Conservation (phyloP, 768 basidiomycete species). For the Psilocybe sp. region DNA sequence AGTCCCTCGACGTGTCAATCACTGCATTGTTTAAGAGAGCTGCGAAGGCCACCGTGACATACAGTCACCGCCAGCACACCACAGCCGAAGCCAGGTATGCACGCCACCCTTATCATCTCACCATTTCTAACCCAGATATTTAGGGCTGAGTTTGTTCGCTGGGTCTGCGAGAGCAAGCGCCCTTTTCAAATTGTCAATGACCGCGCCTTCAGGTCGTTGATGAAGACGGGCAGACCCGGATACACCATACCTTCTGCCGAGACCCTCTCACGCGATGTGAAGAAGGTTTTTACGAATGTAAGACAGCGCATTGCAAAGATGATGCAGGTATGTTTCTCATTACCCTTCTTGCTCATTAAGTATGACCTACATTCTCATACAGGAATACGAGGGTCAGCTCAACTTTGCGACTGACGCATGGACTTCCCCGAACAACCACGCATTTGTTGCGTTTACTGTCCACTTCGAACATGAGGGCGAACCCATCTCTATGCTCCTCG, state of each 20-base stretch:
- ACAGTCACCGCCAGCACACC: constrained; percentile 24
- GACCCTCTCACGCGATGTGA: constrained; percentile 8
- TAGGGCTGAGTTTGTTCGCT: constrained; percentile 27
- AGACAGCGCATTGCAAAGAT: constrained; percentile 9
- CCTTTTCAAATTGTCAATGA: constrained; percentile 13
- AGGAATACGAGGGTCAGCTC: constrained; percentile 7
- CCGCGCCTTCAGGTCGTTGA: constrained; percentile 8
- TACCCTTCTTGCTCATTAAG: neutral
- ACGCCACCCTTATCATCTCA: neutral
- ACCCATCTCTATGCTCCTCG: constrained; percentile 9
- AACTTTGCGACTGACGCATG: constrained; percentile 29
- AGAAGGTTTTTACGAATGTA: constrained; percentile 1
- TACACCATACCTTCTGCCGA: constrained; percentile 8
- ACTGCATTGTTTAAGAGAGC: constrained; percentile 24
- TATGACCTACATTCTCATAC: neutral
- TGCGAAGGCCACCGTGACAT: constrained; percentile 26
- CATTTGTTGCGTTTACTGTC: constrained; percentile 26
- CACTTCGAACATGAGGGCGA: constrained; percentile 29
- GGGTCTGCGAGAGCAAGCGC: constrained; percentile 11
- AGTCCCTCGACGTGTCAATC: constrained; percentile 16
- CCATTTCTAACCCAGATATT: neutral
- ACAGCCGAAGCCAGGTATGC: constrained; percentile 19
- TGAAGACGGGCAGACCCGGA: constrained; percentile 10
- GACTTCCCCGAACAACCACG: constrained; percentile 34
- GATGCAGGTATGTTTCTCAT: constrained; percentile 3